These are phyloP conservation scores for Lipomyces japonicus DNA, from an alignment of 805 yeast genomes.

Conservation along the genomic window DNA sequence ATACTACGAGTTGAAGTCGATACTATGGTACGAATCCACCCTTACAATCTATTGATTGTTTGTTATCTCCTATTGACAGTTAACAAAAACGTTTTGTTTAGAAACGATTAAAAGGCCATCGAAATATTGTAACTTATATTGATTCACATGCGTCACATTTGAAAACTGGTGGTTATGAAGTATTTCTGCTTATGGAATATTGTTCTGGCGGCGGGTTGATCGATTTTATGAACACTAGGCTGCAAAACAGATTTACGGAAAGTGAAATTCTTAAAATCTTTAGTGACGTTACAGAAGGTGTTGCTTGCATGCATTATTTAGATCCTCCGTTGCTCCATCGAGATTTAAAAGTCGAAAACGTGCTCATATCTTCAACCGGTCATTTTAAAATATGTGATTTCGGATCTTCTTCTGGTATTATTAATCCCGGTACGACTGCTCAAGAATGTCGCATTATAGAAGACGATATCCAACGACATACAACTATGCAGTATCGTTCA, in stretches of 20 bases:
- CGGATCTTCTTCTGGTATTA: slow-evolving; percentile 67
- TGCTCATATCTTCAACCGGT: slow-evolving; percentile 63
- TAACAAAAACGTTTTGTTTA: neutral
- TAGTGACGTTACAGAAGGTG: slow-evolving; percentile 74
- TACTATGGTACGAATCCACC: slow-evolving; percentile 57
- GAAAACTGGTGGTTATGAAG: slow-evolving; percentile 63
- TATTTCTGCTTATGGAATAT: slow-evolving; percentile 84
- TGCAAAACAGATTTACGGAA: slow-evolving; percentile 73
- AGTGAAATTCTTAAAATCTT: slow-evolving; percentile 76
- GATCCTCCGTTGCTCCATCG: slow-evolving; percentile 74
- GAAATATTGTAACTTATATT: slow-evolving; percentile 80
- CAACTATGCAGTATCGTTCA: slow-evolving; percentile 92
- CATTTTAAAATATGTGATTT: slow-evolving; percentile 86
- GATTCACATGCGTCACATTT: slow-evolving; percentile 92
- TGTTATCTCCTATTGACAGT: neutral
- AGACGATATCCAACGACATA: slow-evolving; percentile 81
- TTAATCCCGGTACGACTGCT: slow-evolving; percentile 70
- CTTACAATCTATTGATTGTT: neutral
- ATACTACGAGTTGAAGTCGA: slow-evolving; percentile 91
- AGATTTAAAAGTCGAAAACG: slow-evolving; percentile 93
- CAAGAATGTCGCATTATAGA: slow-evolving; percentile 72
- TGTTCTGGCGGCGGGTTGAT: slow-evolving; percentile 80
- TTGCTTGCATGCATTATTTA: slow-evolving; percentile 77
- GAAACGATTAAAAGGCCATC: slow-evolving; percentile 72
- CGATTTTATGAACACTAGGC: slow-evolving; percentile 84